Percentiles rank a stretch among this genome's conserved stretches.
Evolutionary conservation across 2,329 filamentous ascomycete genomes (phyloP).

Genomic region (Fusarium mangiferae): DNA sequence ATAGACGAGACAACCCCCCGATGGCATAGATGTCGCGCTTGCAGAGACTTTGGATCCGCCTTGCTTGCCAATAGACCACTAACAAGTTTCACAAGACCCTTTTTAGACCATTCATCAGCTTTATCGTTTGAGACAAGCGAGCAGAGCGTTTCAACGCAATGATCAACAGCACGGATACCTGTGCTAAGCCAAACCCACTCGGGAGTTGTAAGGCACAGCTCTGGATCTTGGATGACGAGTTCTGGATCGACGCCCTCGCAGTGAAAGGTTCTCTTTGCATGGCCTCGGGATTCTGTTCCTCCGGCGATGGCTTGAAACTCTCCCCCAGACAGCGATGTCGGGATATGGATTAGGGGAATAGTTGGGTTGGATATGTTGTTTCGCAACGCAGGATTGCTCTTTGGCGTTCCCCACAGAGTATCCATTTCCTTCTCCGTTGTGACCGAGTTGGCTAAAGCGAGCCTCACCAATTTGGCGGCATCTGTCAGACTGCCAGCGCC

Average conservation of each 20-base stretch:
- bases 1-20: constrained; percentile 64
- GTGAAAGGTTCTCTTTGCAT: constrained; percentile 45
- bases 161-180: constrained; percentile 66
- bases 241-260: constrained; percentile 54
- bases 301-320: constrained; percentile 49
- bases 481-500: constrained; percentile 67
- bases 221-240: constrained; percentile 67
- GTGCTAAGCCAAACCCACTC: constrained; percentile 66
- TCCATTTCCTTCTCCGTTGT: constrained; percentile 51
- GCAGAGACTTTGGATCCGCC: constrained; percentile 47
- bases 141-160: constrained; percentile 66
- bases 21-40: constrained; percentile 59
- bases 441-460: constrained; percentile 61
- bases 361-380: constrained; percentile 29
- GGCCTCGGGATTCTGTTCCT: constrained; percentile 41
- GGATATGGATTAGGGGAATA: constrained; percentile 49
- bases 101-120: constrained; percentile 37
- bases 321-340: constrained; percentile 50
- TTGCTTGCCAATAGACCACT: constrained; percentile 7
- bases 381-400: constrained; percentile 34
- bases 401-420: constrained; percentile 45
- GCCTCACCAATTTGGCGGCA: constrained; percentile 62
- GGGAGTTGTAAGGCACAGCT: constrained; percentile 62
- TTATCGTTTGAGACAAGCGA: constrained; percentile 52
- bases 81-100: neutral